phyloP scores from a whole-genome alignment of 768 basidiomycete species.

The Trametes meyenii region DNA sequence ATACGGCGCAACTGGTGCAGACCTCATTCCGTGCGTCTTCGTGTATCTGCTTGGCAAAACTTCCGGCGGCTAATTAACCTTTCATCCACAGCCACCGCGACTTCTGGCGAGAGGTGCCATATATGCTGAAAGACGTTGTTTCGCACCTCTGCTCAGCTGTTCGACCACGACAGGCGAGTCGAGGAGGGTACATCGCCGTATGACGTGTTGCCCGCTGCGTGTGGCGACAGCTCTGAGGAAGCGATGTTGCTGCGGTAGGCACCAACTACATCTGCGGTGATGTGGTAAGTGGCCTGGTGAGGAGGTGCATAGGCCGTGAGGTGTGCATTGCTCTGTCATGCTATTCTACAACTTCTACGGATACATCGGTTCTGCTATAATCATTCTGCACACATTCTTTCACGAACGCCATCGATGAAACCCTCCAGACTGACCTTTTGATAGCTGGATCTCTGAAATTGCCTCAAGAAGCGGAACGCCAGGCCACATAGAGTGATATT shows the following conservation, averaged over 20 bases:
- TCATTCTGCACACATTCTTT: no score
- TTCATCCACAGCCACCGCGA: conserved; percentile 68
- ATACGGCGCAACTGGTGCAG: conserved; percentile 81
- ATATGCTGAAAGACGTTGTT: conserved; percentile 78
- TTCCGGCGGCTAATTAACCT: conserved; percentile 8
- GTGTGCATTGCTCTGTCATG: no score
- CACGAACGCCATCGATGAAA: no score
- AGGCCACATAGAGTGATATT: no score
- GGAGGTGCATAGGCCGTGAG: no score
- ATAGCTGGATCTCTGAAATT: no score
- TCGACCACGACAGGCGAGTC: conserved; percentile 64
- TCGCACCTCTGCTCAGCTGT: conserved; percentile 77
- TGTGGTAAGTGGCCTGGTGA: not conserved
- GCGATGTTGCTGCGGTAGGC: conserved; percentile 57
- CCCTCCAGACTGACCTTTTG: no score
- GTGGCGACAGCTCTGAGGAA: conserved; percentile 40
- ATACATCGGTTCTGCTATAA: no score
- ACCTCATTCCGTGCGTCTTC: conserved; percentile 79
- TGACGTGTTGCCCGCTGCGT: conserved; percentile 35
- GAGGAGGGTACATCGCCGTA: conserved; percentile 79
- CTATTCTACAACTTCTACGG: no score
- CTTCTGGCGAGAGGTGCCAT: conserved; percentile 89
- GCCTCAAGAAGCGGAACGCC: no score
- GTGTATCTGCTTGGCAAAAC: conserved; percentile 12
- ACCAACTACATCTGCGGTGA: not conserved